Evolutionary conservation across 345 rosid species (phyloP), one percentile per base, ranked within the genome.

Genomic region (Schrenkiella parvula): DNA sequence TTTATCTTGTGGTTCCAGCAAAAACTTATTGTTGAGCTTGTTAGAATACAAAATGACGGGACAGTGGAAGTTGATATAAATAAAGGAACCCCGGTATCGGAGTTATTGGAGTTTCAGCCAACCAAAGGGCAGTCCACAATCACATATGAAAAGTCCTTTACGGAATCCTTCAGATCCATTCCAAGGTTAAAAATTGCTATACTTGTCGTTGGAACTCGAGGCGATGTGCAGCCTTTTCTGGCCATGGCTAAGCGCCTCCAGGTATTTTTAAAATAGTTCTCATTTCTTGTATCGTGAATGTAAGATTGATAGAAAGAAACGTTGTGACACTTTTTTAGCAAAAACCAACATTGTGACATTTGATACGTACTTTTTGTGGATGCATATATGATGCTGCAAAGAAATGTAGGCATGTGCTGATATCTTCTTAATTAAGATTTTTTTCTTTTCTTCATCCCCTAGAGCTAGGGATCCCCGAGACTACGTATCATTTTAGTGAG

Each of bases 161-260:
- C 71, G 34, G 88, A 79, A 21, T 71, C 83, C 29, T 82, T 81
- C 35, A 89, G 85, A 83, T 54, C 89, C 19, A 64, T 95, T 68
- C 99, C 97, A 1, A 84, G 71, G 87, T 81, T 95, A 76, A 86
- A 84, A 66, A 88, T 95, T 70, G 85, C 76, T 60, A 84, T 95
- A 41, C 98, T 95, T 77, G 91, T 95, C 67, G 99, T 95, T 61
- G 99, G 99, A 77, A 95, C 99, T 23, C 89, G 98, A 77, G 99
- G 99, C 85, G 97, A 95, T 85, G 99, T 95, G 31, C 99, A 91
- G 65, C 87, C 97, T 46, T 95, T 95, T 80, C 67, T 95, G 51
- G 99, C 99, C 64, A 88, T 95, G 72, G 97, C 99, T 67, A 91
- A 87, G 78, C 86, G 95, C 78, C 97, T 95, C 72, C 99, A 95